These are phyloP conservation scores for Artemisia princeps DNA, from an alignment of 140 eudicot species.

Conservation along the genomic window DNA sequence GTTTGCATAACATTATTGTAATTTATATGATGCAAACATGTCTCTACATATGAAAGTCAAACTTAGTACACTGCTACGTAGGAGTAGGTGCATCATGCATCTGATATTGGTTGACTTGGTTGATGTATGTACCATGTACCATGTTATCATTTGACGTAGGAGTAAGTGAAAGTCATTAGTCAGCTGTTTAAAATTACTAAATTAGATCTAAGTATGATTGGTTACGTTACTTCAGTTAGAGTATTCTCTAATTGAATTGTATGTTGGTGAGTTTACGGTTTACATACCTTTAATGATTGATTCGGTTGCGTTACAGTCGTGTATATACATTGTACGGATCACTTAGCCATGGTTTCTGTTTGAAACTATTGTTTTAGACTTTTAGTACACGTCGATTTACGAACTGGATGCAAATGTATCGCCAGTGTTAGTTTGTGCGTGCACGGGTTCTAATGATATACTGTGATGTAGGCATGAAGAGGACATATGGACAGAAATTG, in stretches of 20 bases:
- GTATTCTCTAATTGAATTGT: constrained; percentile 10
- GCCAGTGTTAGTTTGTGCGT: not conserved
- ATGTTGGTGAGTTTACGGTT: constrained; percentile 14
- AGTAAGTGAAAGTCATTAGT: too few relatives aligned
- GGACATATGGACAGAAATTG: constrained; percentile 86
- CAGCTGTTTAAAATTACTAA: not conserved
- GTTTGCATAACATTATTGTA: not conserved
- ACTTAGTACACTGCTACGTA: not conserved
- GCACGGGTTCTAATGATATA: constrained; percentile 19
- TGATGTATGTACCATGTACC: not conserved
- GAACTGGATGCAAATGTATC: constrained; percentile 6
- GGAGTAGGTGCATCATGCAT: too few relatives aligned
- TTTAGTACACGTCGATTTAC: not conserved
- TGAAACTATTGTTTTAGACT: constrained; percentile 3
- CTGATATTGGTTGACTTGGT: not conserved
- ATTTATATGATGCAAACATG: not conserved
- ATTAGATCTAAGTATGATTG: constrained; percentile 7
- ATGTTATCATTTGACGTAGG: not conserved
- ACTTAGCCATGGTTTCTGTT: constrained; percentile 4
- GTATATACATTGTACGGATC: constrained; percentile 4
- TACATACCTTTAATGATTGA: constrained; percentile 1
- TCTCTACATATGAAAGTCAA: not conserved
- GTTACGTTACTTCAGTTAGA: not conserved
- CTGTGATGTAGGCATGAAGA: constrained; percentile 51
- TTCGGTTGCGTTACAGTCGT: constrained; percentile 12